These are phyloP conservation scores for Pezicula carpinea DNA, from an alignment of 2,329 filamentous ascomycete genomes.

Conservation along the genomic window DNA sequence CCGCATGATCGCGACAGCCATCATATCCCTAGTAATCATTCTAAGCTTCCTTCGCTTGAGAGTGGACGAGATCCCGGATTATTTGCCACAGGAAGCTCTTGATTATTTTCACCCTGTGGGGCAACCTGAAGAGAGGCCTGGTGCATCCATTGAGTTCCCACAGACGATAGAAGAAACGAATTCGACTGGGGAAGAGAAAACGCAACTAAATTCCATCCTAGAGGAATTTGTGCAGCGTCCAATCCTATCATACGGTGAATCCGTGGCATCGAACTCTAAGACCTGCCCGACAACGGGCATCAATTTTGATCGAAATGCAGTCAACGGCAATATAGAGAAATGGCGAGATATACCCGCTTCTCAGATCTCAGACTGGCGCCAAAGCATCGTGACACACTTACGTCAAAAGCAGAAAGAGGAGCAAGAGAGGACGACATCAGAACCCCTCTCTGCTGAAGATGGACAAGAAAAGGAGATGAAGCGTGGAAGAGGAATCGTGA, in stretches of 20 bases:
- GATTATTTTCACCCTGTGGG: constrained; percentile 3
- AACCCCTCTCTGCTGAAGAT: neutral
- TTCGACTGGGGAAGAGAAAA: neutral
- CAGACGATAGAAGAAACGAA: neutral
- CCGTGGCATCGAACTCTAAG: constrained; percentile 9
- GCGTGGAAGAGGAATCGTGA: constrained; percentile 14
- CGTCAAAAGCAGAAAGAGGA: constrained; percentile 1
- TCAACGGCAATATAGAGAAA: constrained; percentile 5
- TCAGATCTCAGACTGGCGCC: constrained; percentile 12
- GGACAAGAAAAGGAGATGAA: neutral
- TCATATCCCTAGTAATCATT: neutral
- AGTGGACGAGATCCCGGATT: constrained; percentile 1
- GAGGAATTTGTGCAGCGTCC: constrained; percentile 4
- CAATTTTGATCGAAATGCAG: constrained; percentile 11
- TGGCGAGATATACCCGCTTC: constrained; percentile 12
- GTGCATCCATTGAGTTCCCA: neutral
- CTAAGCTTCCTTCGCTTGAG: neutral
- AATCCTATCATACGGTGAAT: constrained; percentile 10
- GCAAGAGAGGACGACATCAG: constrained; percentile 1
- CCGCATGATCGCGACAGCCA: neutral
- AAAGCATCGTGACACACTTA: constrained; percentile 10
- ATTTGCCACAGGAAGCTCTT: neutral
- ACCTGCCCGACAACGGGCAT: constrained; percentile 12
- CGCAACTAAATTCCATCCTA: neutral
- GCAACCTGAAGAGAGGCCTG: neutral